A percentile compares a stretch with the other conserved stretches of the same genome.
phyloP scores from a whole-genome alignment of 1,284 basidiomycete species.

The Ceratobasidium sp. region DNA sequence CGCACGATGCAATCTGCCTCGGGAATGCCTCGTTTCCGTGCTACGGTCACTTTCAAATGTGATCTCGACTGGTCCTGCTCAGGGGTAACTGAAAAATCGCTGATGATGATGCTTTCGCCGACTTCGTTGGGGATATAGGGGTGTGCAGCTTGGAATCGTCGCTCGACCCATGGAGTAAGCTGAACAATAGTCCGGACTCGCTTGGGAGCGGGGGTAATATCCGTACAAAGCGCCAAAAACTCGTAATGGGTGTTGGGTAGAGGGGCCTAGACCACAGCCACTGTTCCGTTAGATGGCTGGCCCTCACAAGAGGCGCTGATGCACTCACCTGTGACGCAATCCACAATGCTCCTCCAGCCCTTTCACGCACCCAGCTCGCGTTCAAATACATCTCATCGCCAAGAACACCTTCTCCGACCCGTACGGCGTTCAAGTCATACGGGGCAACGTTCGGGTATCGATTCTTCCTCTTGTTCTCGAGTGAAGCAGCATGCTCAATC shows the following conservation, averaged over 20 bases:
- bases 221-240: constrained; percentile 72
- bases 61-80: constrained; percentile 62
- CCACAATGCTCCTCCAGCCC: constrained; percentile 77
- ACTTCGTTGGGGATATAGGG: constrained; percentile 73
- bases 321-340: constrained; percentile 73
- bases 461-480: constrained; percentile 63
- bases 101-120: constrained; percentile 65
- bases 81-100: constrained; percentile 58
- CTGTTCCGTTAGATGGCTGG: not conserved
- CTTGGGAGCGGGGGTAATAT: constrained; percentile 42
- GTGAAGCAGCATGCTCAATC: constrained; percentile 42
- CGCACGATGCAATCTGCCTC: constrained; percentile 65
- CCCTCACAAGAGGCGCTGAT: constrained; percentile 1
- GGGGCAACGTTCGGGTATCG: constrained; percentile 83
- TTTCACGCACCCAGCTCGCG: constrained; percentile 83
- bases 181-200: constrained; percentile 80
- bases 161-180: constrained; percentile 74
- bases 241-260: constrained; percentile 73
- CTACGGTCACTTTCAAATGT: constrained; percentile 59
- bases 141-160: constrained; percentile 74
- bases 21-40: constrained; percentile 53
- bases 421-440: constrained; percentile 80
- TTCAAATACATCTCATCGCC: constrained; percentile 69
- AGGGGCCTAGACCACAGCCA: constrained; percentile 70
- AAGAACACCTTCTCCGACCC: constrained; percentile 53